Percentiles rank a stretch among this genome's conserved stretches.
Evolutionary conservation across 169 alveolate genomes (phyloP).

Genomic region (Plasmodium adleri): DNA sequence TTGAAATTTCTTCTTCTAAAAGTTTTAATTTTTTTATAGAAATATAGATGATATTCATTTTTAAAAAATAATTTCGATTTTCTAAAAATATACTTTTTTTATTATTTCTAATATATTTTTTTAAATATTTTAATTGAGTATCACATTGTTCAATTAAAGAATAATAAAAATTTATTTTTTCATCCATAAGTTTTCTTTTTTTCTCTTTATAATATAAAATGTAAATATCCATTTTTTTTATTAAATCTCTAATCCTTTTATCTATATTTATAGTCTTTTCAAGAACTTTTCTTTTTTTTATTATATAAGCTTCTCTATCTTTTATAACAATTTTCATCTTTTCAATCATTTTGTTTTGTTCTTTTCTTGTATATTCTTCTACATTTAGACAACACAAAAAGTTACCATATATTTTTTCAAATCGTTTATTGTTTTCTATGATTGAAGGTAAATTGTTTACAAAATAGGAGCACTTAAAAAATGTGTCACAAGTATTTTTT

Average conservation of each 20-base stretch:
- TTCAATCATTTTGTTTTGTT: constrained; percentile 4
- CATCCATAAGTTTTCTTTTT: background rate
- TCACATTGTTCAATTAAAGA: constrained; percentile 3
- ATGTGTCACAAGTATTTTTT: background rate
- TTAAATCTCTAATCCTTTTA: constrained; percentile 27
- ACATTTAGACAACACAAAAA: background rate
- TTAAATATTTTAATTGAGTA: background rate
- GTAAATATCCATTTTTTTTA: constrained; percentile 13
- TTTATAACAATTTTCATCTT: constrained; percentile 16
- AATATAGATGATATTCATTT: constrained; percentile 9
- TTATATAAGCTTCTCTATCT: constrained; percentile 22
- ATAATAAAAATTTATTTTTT: background rate
- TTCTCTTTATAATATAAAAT: constrained; percentile 6
- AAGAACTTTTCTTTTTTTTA: constrained; percentile 13
- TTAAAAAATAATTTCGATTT: constrained; percentile 23
- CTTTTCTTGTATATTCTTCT: constrained; percentile 37
- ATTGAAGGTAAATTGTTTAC: background rate
- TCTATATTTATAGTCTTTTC: constrained; percentile 27
- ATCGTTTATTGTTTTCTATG: background rate
- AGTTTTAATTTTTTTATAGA: background rate
- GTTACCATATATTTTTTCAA: constrained; percentile 9
- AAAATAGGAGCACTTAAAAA: background rate
- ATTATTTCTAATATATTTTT: constrained; percentile 14
- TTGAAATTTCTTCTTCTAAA: constrained; percentile 3
- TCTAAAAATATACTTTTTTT: constrained; percentile 13